Base-by-base conservation (phyloP, 176 grass and related monocot species). In the Juncus effusus region DNA sequence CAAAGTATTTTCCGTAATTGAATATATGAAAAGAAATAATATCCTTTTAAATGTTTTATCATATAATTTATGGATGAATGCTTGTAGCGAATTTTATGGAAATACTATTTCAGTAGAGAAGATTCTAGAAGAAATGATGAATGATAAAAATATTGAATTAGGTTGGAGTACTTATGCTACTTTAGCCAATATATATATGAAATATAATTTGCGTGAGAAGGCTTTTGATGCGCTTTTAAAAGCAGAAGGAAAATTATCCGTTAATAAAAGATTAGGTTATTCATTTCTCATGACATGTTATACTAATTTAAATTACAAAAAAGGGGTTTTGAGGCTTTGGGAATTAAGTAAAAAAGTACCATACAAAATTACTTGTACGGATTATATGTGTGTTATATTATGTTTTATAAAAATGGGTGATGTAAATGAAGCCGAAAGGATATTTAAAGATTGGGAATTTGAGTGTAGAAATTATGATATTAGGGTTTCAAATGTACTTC, bases 91-190 rank as follows among this genome's bases (percentile, higher is more conserved):
- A 64, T 38, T 80, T 40, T 90, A 73, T 82, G 83, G 67, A 76
- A 50, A 10, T 10, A 50, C 76, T 65, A 55, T 50, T 13, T 76
- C 71, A 8, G 83, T 77, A 59, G 72, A 87, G 36, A 79, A 65
- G 77, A 70, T 79, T 7, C 77, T 77, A 59, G 64, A 81, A 68
- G 83, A 95, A 73, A 95, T 95, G 90, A 58, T 68, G 41, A 84
- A 79, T 61, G 86, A 95, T 66, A 75, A 64, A 54, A 79, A 45
- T 61, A 64, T 83, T 61, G 77, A 84, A 83, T 74, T 95, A 63
- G 90, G 86, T 90, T 95, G 90, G 90, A 95, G 90, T 80, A 84
- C 86, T 62, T 90, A 84, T 63, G 82, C 79, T 60, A 90, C 83
- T 8, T 53, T 90, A 74, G 86, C 86, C 2, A 86, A 90, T 65